Evolutionary conservation across 805 yeast genomes (phyloP), one percentile per base, ranked within the genome.

Genomic region (Candida peoriensis): DNA sequence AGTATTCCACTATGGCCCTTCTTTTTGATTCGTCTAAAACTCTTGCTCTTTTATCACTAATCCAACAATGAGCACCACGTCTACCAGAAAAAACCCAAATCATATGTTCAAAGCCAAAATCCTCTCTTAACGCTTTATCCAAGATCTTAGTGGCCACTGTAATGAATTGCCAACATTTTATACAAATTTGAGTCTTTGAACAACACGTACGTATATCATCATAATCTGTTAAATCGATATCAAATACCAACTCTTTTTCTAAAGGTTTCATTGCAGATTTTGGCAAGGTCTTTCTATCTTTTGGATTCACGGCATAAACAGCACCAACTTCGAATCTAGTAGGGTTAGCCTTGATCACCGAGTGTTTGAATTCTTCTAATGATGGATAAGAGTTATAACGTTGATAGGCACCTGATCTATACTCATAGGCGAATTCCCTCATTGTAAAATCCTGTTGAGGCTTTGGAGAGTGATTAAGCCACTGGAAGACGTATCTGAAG

Each of bases 31-130:
- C 97, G 43, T 76, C 82, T 42, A 93, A 59, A 2, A 57, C 50
- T 37, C 97, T 65, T 1, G 97, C 96, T 31, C 89, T 65, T 36
- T 72, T 61, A 55, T 93, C 98, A 59, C 95, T 84, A 17, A 93
- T 72, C 98, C 98, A 93, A 52, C 97, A 94, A 68, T 93, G 98
- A 12, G 94, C 95, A 59, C 98, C 98, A 73, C 98, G 84, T 68
- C 98, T 82, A 30, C 98, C 98, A 1, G 96, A 87, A 54, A 86
- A 93, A 5, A 90, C 96, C 97, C 97, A 93, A 32, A 93, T 67
- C 54, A 87, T 66, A 58, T 86, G 80, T 40, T 77, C 64, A 57
- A 85, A 89, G 1, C 96, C 97, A 60, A 93, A 93, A 58, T 90
- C 97, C 33, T 86, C 87, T 34, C 75, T 64, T 34, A 93, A 66